Base-by-base conservation (phyloP, 2,329 filamentous ascomycete species). In the Fusarium beomiforme region DNA sequence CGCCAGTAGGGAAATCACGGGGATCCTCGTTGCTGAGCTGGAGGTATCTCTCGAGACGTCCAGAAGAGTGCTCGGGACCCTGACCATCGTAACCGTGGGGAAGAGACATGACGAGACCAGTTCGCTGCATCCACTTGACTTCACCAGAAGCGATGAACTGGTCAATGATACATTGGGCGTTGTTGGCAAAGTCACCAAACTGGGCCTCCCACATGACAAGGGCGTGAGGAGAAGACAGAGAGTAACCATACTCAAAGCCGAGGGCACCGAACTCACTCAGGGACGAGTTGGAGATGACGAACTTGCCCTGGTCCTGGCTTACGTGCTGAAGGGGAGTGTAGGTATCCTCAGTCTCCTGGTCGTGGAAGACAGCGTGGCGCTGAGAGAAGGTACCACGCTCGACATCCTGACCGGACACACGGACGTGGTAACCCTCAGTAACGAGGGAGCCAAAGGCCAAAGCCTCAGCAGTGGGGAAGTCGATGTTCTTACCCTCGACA, bases 171-270 rank as follows among this genome's bases (percentile, higher is more conserved):
- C 94, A 97, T 85, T 99, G 96, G 44, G 96, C 95, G 79, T 98
- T 99, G 89, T 99, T 99, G 87, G 96, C 96, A 78, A 99, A 99
- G 84, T 99, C 96, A 87, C 96, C 96, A 79, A 99, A 99, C 83
- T 99, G 96, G 39, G 96, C 96, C 85, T 99, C 96, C 96, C 96
- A 99, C 91, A 99, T 97, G 76, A 99, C 95, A 29, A 99, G 90
- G 39, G 96, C 95, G 80, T 98, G 97, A 63, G 96, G 96, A 33
- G 96, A 98, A 31, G 95, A 97, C 67, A 99, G 86, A 6, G 96
- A 99, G 87, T 99, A 99, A 67, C 96, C 96, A 78, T 99, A 99
- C 84, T 99, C 96, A 81, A 99, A 99, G 58, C 96, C 96, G 69
- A 99, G 93, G 68, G 90, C 92, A 77, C 86, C 87, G 59, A 88